Conservation (phyloP, 2,329 filamentous ascomycete species). For the Truncatella angustata region DNA sequence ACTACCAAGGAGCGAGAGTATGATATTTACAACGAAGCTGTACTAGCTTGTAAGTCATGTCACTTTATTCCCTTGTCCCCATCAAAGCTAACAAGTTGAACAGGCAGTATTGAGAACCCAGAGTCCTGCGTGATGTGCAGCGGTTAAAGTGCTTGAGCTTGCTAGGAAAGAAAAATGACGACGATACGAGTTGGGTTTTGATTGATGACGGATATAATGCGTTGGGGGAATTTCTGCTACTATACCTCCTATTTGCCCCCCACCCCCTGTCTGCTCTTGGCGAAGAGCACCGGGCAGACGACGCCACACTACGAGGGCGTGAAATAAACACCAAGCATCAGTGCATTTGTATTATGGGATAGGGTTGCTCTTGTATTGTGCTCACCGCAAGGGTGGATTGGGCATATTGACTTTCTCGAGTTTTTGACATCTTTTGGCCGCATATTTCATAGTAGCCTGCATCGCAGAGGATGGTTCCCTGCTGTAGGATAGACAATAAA, state of each 20-base stretch:
- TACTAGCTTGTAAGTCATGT: constrained; percentile 72
- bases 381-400: background rate
- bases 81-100: constrained; percentile 29
- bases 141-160: constrained; percentile 55
- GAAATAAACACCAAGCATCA: background rate
- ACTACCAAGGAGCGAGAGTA: constrained; percentile 74
- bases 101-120: constrained; percentile 93
- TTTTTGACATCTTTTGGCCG: background rate
- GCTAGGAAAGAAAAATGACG: background rate
- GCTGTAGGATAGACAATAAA: background rate
- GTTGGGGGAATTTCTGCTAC: constrained; percentile 2
- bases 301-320: background rate
- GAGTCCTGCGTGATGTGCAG: constrained; percentile 97
- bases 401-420: background rate
- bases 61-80: background rate
- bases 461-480: background rate
- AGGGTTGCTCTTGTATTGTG: background rate
- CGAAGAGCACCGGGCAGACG: constrained; percentile 1
- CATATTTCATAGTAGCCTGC: background rate
- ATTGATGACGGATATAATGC: constrained; percentile 7
- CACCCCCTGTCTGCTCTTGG: background rate
- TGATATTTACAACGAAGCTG: constrained; percentile 94
- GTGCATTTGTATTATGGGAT: constrained; percentile 3
- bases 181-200: constrained; percentile 9
- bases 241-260: constrained; percentile 3